Conservation (phyloP, 805 yeast species). For the Cyberlindnera samutprakarnensis region DNA sequence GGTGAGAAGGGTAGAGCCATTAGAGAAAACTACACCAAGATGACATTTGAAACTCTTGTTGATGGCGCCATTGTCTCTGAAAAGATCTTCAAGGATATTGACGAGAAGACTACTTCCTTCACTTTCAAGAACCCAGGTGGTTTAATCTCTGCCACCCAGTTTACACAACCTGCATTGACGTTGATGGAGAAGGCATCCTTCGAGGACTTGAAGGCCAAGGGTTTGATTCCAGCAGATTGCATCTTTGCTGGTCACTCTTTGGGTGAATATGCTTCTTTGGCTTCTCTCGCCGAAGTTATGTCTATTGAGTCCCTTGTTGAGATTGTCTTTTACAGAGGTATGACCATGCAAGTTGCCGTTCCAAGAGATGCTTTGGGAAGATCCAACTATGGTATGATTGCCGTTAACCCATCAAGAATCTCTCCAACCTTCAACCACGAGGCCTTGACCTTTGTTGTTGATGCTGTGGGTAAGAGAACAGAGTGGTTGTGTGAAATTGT, state of each 20-base stretch:
- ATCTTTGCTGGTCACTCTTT: constrained; percentile 99
- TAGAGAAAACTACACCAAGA: constrained; percentile 87
- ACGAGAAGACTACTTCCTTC: constrained; percentile 70
- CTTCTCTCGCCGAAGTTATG: constrained; percentile 97
- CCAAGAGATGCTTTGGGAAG: constrained; percentile 94
- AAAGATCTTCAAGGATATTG: constrained; percentile 91
- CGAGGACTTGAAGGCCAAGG: constrained; percentile 95
- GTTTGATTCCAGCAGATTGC: constrained; percentile 86
- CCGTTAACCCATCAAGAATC: constrained; percentile 94
- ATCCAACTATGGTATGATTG: constrained; percentile 99
- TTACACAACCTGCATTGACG: constrained; percentile 98
- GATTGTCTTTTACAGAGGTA: constrained; percentile 98
- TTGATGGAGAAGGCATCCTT: constrained; percentile 98
- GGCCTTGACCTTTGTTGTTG: constrained; percentile 91
- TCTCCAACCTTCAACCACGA: constrained; percentile 84
- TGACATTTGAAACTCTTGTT: constrained; percentile 95
- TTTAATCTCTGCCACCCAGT: constrained; percentile 94
- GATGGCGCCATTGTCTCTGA: constrained; percentile 82
- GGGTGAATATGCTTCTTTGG: constrained; percentile 97
- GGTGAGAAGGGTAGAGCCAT: constrained; percentile 96
- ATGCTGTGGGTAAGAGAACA: constrained; percentile 75
- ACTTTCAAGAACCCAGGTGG: constrained; percentile 93
- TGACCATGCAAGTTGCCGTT: constrained; percentile 99
- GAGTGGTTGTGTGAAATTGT: constrained; percentile 96
- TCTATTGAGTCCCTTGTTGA: constrained; percentile 96